Base-by-base conservation (phyloP, 202 grass and related monocot species). In the Miscanthus sacchariflorus region DNA sequence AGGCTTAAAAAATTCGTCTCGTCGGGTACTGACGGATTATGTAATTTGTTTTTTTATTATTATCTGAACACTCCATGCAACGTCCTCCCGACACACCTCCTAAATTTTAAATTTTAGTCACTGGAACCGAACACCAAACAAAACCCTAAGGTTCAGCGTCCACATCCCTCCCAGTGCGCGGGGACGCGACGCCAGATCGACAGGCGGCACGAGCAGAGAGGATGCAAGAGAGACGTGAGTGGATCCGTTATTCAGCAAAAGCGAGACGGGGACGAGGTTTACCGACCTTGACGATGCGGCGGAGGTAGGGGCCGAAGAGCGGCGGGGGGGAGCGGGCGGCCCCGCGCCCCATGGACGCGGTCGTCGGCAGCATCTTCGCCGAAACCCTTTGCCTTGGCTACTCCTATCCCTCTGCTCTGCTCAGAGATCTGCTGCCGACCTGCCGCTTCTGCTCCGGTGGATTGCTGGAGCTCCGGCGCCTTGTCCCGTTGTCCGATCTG, bases 201-300 rank as follows among this genome's bases (percentile, higher is more conserved):
- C 72, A 78, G 7, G 48, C 49, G 30, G 21, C 58, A 45, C 70
- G 19, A 66, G 64, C 64, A 71, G 14, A 38, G 12, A 21, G n/a
- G 45, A 79, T 74, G 81, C 70, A 45, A 67, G 44, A 36, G 68
- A 54, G 69, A 48, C 36, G 33, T 30, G 21, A 71, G 30, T 6
- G 72, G 72, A 68, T 56, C 38, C 66, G 19, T 45, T 12, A 13
- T 61, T 61, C n/a, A 39, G 58, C 50, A 19, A 38, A 28, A 23
- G 21, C 36, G 43, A 72, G 30, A 84, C 74, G 10, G 15, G 15
- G 68, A 33, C 5, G 30, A n/a, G 10, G 48, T 6, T 12, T 38
- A 59, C 82, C 6, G 27, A 97, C 95, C 95, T 97, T 97, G 75
- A 97, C 91, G 89, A 97, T 93, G 85, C 95, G 89, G 82, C 95